These are phyloP conservation scores for Sisymbrium altissimum DNA, from an alignment of 345 rosid species.

Conservation along the genomic window DNA sequence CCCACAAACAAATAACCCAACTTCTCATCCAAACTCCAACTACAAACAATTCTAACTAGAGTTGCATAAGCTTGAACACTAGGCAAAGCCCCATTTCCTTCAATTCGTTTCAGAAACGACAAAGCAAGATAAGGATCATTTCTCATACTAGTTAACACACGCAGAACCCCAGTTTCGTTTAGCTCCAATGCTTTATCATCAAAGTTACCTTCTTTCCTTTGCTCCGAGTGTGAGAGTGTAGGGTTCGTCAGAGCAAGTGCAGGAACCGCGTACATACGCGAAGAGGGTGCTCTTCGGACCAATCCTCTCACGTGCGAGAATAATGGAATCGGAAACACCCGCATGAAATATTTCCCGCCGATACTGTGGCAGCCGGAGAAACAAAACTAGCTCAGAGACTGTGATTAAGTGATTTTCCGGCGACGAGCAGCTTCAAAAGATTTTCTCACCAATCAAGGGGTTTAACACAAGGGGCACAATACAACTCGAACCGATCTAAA, in stretches of 20 bases:
- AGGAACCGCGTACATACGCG: slow-evolving; percentile 26
- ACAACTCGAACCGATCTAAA: slow-evolving; percentile 1
- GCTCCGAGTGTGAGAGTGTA: slow-evolving; percentile 23
- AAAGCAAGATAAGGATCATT: slow-evolving; percentile 53
- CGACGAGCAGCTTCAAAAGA: slow-evolving; percentile 8
- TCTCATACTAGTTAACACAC: slow-evolving; percentile 36
- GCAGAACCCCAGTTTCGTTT: slow-evolving; percentile 37
- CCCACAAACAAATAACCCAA: slow-evolving; percentile 41
- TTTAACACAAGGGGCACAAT: slow-evolving; percentile 7
- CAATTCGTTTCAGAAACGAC: slow-evolving; percentile 41
- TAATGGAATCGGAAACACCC: slow-evolving; percentile 24
- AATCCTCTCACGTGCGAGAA: slow-evolving; percentile 30
- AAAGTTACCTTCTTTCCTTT: slow-evolving; percentile 3
- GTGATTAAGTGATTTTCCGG: background rate
- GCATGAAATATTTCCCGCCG: slow-evolving; percentile 26
- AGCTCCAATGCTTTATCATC: slow-evolving; percentile 22
- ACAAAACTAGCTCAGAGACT: background rate
- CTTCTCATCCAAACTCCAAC: slow-evolving; percentile 40
- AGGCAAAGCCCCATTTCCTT: slow-evolving; percentile 43
- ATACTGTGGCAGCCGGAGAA: background rate
- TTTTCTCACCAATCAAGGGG: slow-evolving; percentile 2
- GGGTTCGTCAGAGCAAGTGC: slow-evolving; percentile 31
- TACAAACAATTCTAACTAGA: slow-evolving; percentile 44
- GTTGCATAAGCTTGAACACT: slow-evolving; percentile 46
- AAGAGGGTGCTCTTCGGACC: slow-evolving; percentile 6